Percentiles rank a stretch among this genome's conserved stretches.
phyloP scores from a whole-genome alignment of 2,329 filamentous ascomycete species.

The Neopestalotiopsis sp. region DNA sequence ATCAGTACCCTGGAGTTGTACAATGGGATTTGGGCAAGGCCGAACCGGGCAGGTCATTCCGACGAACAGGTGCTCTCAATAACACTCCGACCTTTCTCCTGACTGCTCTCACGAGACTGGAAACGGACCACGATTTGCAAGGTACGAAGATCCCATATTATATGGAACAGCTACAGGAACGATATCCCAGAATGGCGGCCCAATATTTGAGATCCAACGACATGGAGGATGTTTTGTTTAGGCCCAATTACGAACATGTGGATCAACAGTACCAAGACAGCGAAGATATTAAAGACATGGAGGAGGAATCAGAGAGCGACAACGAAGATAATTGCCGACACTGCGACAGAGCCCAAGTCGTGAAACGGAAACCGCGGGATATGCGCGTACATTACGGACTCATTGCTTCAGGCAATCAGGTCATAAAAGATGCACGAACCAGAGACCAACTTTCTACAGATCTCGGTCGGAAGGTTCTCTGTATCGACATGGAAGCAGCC shows the following conservation, averaged over 20 bases:
- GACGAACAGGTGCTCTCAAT: slow-evolving; percentile 25
- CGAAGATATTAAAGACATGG: background rate
- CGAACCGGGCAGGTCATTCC: slow-evolving; percentile 22
- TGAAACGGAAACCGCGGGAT: slow-evolving; percentile 25
- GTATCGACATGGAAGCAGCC: slow-evolving; percentile 28
- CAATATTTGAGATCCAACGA: slow-evolving; percentile 26
- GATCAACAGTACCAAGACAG: background rate
- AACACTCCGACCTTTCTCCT: slow-evolving; percentile 29
- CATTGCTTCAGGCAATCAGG: slow-evolving; percentile 32
- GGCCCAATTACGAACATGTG: slow-evolving; percentile 18
- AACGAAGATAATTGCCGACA: slow-evolving; percentile 21
- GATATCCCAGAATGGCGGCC: slow-evolving; percentile 23
- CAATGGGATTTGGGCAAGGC: slow-evolving; percentile 32
- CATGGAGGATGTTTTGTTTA: slow-evolving; percentile 26
- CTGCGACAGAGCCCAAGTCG: slow-evolving; percentile 25
- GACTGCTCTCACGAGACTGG: slow-evolving; percentile 12
- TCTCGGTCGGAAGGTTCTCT: slow-evolving; percentile 24
- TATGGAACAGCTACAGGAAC: slow-evolving; percentile 25
- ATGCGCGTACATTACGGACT: slow-evolving; percentile 32
- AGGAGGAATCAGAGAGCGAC: slow-evolving; percentile 11
- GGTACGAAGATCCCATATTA: slow-evolving; percentile 27
- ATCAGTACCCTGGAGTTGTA: slow-evolving; percentile 27
- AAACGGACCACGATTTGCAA: slow-evolving; percentile 18
- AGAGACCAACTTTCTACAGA: slow-evolving; percentile 25
- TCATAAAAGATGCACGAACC: slow-evolving; percentile 30